phyloP scores from a whole-genome alignment of 345 rosid species.

The Linum usitatissimum region DNA sequence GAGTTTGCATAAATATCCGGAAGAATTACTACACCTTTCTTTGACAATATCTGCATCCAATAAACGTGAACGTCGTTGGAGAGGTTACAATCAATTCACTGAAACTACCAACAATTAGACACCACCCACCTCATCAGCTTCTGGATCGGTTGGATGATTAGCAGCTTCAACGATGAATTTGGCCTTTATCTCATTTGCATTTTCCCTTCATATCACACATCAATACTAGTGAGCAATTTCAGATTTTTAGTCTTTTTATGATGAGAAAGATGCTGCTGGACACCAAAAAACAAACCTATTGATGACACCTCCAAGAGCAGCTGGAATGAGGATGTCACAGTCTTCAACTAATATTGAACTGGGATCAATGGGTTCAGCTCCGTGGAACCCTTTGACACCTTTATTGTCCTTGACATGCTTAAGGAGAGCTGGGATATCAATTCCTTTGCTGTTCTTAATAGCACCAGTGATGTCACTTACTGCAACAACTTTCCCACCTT shows the following conservation, averaged over 20 bases:
- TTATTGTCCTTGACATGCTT: slow-evolving; percentile 49
- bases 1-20: slow-evolving; percentile 22
- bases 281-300: slow-evolving; percentile 41
- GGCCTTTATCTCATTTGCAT: slow-evolving; percentile 4
- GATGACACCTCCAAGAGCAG: slow-evolving; percentile 92
- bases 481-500: slow-evolving; percentile 77
- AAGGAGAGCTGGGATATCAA: slow-evolving; percentile 48
- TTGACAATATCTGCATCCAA: slow-evolving; percentile 15
- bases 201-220: no score
- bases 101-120: neutral
- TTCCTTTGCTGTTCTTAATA: slow-evolving; percentile 65
- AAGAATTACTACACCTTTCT: slow-evolving; percentile 18
- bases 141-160: slow-evolving; percentile 5
- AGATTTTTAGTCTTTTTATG: no score
- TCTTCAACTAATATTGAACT: slow-evolving; percentile 61
- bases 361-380: slow-evolving; percentile 46
- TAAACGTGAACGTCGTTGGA: no score
- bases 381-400: slow-evolving; percentile 73
- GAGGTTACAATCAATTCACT: no score
- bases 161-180: slow-evolving; percentile 7
- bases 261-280: neutral
- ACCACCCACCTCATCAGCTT: slow-evolving; percentile 3
- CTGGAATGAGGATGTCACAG: slow-evolving; percentile 80
- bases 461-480: slow-evolving; percentile 85
- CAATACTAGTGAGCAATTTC: no score